Evolutionary conservation across 2,329 filamentous ascomycete genomes (phyloP), one percentile per base, ranked within the genome.

Genomic region (Beauveria rudraprayagi): DNA sequence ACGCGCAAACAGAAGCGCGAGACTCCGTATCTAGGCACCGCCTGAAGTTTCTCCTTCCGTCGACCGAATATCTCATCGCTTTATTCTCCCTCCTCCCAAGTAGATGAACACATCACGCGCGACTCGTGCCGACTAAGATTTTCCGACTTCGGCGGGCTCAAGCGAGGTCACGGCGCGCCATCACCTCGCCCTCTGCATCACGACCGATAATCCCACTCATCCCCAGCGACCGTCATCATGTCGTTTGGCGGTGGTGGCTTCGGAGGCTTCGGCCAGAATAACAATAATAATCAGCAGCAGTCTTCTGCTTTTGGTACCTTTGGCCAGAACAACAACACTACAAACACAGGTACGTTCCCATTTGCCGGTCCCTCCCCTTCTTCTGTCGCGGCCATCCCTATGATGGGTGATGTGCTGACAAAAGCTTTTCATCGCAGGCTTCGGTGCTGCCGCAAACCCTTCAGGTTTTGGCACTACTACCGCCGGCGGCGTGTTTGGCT

Each of bases 251-350:
- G 77, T 65, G 77, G 79, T 64, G 80, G 80, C 68, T 75, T 75
- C 62, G 78, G 78, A 61, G 81, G 83, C 77, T 87, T 88, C 74
- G 83, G 83, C 75, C 79, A 80, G 69, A 80, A 79, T 65, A 84
- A 81, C 69, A 84, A 80, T 70, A 78, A 76, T 61, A 75, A 74
- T 55, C 43, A 58, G 28, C 46, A 47, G 24, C 73, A 78, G 70
- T 66, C 73, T 68, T 67, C 72, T 55, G 77, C 75, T 24, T 89
- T 89, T 72, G 82, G 83, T 66, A 84, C 83, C 50, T 87, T 84
- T 63, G 81, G 81, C 44, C 76, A 71, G 63, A 76, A 69, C 66
- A 73, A 69, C 65, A 74, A 70, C 56, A 71, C 73, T 60, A 73
- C 70, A 64, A 70, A 70, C 64, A 70, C 79, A 74, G 82, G 84